Conservation (phyloP, 495 filamentous ascomycete species). For the Xeromyces bisporus region DNA sequence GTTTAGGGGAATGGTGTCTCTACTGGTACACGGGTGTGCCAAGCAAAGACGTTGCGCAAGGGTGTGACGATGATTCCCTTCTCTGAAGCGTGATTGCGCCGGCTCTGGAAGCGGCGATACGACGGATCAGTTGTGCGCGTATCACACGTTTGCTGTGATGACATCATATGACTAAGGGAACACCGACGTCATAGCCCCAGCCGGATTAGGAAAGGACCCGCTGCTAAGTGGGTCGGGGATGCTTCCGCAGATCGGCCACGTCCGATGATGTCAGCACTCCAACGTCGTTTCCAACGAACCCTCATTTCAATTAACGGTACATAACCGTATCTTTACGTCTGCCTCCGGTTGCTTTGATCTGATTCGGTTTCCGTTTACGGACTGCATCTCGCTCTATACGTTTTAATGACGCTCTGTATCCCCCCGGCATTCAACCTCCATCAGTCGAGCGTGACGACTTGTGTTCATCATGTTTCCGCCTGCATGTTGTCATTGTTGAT, state of each 20-base stretch:
- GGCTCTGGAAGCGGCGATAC: not conserved
- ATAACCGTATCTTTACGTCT: not conserved
- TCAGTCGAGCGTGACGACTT: no score
- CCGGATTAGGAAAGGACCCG: constrained; percentile 2
- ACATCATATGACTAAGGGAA: constrained; percentile 2
- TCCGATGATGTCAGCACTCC: not conserved
- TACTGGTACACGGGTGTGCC: not conserved
- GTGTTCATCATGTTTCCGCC: no score
- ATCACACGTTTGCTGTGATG: not conserved
- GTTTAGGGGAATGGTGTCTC: not conserved
- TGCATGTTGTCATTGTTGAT: no score
- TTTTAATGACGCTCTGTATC: no score
- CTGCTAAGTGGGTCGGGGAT: constrained; percentile 5
- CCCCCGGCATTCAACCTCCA: no score
- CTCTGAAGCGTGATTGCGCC: not conserved
- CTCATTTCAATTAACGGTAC: no score
- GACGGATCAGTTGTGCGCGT: not conserved
- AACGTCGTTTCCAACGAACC: not conserved
- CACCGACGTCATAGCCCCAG: constrained; percentile 12
- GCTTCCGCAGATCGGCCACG: constrained; percentile 2
- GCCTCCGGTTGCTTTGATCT: no score
- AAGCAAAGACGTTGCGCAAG: not conserved
- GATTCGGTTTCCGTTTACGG: no score
- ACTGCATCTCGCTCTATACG: no score
- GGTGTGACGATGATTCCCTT: not conserved